phyloP scores from a whole-genome alignment of 164 flowering plant species.

The Hamamelis virginiana region DNA sequence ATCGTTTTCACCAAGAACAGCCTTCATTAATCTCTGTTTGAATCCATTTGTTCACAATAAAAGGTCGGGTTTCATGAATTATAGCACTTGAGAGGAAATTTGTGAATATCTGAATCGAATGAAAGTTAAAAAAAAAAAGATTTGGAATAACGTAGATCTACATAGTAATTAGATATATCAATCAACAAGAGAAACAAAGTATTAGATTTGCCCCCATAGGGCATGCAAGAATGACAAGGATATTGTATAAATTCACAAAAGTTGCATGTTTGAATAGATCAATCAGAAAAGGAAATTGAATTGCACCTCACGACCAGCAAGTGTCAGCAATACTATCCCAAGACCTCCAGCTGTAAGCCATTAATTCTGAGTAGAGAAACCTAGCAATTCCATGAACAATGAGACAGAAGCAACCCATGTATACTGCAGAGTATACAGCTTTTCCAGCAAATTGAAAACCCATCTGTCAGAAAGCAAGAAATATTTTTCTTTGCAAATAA shows the following conservation, averaged over 20 bases:
- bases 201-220: too few relatives aligned
- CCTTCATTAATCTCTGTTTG: too few relatives aligned
- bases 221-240: too few relatives aligned
- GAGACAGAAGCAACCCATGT: conserved; percentile 95
- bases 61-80: conserved; percentile 95
- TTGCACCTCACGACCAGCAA: too few relatives aligned
- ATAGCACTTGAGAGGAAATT: conserved; percentile 95
- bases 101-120: conserved; percentile 69
- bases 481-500: too few relatives aligned
- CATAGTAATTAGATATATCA: neutral
- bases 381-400: too few relatives aligned
- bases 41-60: conserved; percentile 90
- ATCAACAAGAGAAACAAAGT: neutral
- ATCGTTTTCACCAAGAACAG: too few relatives aligned
- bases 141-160: neutral
- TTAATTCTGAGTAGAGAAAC: too few relatives aligned
- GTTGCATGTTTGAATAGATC: neutral
- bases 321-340: too few relatives aligned
- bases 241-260: too few relatives aligned
- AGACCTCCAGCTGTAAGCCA: conserved; percentile 99
- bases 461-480: conserved; percentile 57
- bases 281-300: too few relatives aligned
- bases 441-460: conserved; percentile 95
- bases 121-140: neutral
- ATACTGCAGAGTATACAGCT: too few relatives aligned